Conservation (phyloP, 441 rosid genomes). For the Brassica hybrid region DNA sequence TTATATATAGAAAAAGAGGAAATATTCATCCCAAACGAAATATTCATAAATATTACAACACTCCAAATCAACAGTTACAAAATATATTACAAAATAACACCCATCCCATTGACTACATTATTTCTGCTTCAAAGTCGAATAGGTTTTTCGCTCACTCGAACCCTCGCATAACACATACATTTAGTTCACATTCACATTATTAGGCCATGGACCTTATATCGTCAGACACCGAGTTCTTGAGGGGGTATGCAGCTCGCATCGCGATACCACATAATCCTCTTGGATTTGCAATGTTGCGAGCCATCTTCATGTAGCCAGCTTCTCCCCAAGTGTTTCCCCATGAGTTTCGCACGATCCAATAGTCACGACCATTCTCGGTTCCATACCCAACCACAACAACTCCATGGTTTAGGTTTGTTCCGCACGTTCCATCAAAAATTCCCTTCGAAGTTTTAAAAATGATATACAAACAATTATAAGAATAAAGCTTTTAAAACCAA, state of each 20-base stretch:
- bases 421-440: slow-evolving; percentile 40
- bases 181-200: background rate
- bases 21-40: background rate
- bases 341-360: slow-evolving; percentile 42
- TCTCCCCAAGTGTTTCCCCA: slow-evolving; percentile 46
- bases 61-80: background rate
- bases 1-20: no score
- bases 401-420: slow-evolving; percentile 43
- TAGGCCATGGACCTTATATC: slow-evolving; percentile 8
- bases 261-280: slow-evolving; percentile 45
- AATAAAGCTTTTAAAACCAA: background rate
- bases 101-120: slow-evolving; percentile 29
- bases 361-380: slow-evolving; percentile 35
- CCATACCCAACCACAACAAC: slow-evolving; percentile 45
- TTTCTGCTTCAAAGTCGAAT: slow-evolving; percentile 13
- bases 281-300: slow-evolving; percentile 33
- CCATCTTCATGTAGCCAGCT: slow-evolving; percentile 43
- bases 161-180: background rate
- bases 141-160: background rate
- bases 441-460: slow-evolving; percentile 33
- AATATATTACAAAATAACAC: slow-evolving; percentile 10
- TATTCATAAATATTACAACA: background rate
- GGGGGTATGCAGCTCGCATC: slow-evolving; percentile 45
- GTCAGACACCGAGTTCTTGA: slow-evolving; percentile 16
- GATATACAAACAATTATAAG: background rate